These are phyloP conservation scores for Gossypium armourianum DNA, from an alignment of 441 rosid genomes.

Conservation along the genomic window DNA sequence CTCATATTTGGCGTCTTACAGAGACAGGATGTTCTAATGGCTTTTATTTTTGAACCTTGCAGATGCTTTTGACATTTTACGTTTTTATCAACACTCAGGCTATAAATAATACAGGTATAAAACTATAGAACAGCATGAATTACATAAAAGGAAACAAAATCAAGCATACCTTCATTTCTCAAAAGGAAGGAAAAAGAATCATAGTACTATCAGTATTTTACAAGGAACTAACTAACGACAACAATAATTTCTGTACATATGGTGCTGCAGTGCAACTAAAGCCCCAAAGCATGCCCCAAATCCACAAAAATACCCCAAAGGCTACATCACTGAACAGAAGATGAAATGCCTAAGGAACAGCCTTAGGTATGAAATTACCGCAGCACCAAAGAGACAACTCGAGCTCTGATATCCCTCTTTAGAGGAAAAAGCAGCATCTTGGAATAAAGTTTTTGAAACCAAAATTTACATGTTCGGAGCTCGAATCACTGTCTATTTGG, in stretches of 20 bases:
- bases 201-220: not conserved
- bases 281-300: not conserved
- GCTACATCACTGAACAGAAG: not conserved
- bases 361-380: not conserved
- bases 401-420: slow-evolving; percentile 1
- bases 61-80: not conserved
- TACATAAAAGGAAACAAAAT: not conserved
- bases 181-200: not conserved
- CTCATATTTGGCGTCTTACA: not conserved
- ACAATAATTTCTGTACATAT: slow-evolving; percentile 3
- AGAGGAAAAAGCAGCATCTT: not conserved
- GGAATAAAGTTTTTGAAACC: not conserved
- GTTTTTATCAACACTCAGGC: not conserved
- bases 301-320: not conserved
- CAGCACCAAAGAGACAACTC: not conserved
- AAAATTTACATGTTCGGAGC: not conserved
- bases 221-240: slow-evolving; percentile 4
- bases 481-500: slow-evolving; percentile 34
- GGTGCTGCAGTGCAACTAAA: not conserved
- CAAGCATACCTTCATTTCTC: slow-evolving; percentile 3
- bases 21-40: not conserved
- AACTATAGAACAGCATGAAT: not conserved
- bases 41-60: not conserved
- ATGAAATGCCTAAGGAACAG: not conserved
- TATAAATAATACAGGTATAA: not conserved